These are phyloP conservation scores for Wickerhamomyces tratensis DNA, from an alignment of 805 yeast genomes.

Conservation along the genomic window DNA sequence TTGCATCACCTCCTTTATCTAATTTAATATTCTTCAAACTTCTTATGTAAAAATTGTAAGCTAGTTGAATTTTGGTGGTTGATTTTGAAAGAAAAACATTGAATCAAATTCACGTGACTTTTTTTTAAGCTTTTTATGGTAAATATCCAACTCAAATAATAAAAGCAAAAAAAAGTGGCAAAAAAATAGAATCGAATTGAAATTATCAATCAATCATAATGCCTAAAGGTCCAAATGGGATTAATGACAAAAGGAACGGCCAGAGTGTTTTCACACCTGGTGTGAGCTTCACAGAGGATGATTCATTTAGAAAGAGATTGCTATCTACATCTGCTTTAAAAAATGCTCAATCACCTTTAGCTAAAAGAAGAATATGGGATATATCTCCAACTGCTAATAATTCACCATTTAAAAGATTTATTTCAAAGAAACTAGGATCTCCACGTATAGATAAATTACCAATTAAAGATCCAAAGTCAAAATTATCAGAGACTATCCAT, in stretches of 20 bases:
- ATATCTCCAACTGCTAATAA: conserved; percentile 5
- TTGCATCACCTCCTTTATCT: conserved; percentile 1
- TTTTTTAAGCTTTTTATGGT: background rate
- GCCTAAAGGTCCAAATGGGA: too few species aligned
- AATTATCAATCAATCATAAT: too few species aligned
- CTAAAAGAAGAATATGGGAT: conserved; percentile 15
- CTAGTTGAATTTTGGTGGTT: too few species aligned
- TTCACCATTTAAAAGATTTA: conserved; percentile 17
- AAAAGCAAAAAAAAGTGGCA: too few species aligned
- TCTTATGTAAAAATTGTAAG: too few species aligned
- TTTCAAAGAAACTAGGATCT: background rate
- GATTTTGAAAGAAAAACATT: too few species aligned
- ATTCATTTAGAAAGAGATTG: background rate
- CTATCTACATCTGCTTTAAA: background rate
- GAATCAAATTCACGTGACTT: background rate
- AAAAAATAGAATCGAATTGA: too few species aligned
- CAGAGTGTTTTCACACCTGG: background rate
- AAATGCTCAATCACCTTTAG: conserved; percentile 9
- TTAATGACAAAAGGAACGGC: background rate
- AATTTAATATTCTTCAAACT: too few species aligned
- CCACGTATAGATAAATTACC: background rate
- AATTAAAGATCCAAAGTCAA: background rate
- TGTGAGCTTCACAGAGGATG: background rate
- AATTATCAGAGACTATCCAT: background rate
- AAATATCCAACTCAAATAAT: too few species aligned